Percentiles rank a stretch among this genome's conserved stretches.
Evolutionary conservation across 208 protist species (phyloP).

Genomic region (Crithidia bombi): DNA sequence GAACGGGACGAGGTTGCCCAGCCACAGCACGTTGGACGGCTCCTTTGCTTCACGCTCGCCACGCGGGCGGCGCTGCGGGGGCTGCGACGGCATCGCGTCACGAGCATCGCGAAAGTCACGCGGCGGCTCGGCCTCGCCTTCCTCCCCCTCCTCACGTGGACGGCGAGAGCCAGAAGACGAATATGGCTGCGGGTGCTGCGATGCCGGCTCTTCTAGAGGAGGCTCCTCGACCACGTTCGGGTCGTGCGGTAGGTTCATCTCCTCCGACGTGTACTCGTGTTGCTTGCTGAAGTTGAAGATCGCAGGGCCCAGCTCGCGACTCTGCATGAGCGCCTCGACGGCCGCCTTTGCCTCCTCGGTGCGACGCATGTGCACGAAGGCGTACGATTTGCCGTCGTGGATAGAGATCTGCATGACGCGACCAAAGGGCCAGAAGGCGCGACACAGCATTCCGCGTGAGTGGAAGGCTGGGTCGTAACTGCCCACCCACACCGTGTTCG

Average conservation of each 20-base stretch:
- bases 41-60: constrained; percentile 59
- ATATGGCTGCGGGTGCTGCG: not conserved
- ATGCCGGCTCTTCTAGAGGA: constrained; percentile 16
- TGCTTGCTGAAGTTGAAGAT: constrained; percentile 89
- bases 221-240: constrained; percentile 32
- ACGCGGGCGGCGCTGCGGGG: constrained; percentile 53
- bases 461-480: constrained; percentile 68
- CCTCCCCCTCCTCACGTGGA: constrained; percentile 16
- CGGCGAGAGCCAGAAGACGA: constrained; percentile 13
- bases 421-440: constrained; percentile 75
- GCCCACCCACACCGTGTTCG: constrained; percentile 91
- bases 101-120: constrained; percentile 27
- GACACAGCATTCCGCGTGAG: constrained; percentile 53
- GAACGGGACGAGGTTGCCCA: constrained; percentile 73
- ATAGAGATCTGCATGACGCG: constrained; percentile 80
- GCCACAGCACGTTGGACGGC: constrained; percentile 84
- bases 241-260: constrained; percentile 65
- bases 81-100: constrained; percentile 4
- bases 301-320: constrained; percentile 54
- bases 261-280: constrained; percentile 80
- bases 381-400: constrained; percentile 74
- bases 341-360: constrained; percentile 79
- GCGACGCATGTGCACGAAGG: constrained; percentile 86
- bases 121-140: constrained; percentile 14
- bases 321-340: constrained; percentile 67